Conservation (phyloP, 192 early-diverging fungal species). For the Lobosporangium transversale region DNA sequence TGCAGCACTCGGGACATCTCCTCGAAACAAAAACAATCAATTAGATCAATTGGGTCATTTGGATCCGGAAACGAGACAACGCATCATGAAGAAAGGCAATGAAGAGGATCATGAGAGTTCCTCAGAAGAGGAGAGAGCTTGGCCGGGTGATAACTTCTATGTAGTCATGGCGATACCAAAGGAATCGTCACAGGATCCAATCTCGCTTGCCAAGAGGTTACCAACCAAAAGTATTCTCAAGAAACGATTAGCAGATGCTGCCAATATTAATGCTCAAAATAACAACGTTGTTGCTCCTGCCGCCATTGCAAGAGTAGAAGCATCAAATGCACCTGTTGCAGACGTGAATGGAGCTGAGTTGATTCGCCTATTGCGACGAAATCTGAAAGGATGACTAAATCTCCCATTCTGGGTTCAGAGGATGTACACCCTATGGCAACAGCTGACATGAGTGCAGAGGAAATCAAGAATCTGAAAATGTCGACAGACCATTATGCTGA, state of each 20-base stretch:
- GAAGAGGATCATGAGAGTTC: too few species aligned
- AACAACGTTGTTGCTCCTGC: background rate
- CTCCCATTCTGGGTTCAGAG: constrained; percentile 1
- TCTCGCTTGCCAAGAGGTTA: background rate
- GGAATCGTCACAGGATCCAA: constrained; percentile 7
- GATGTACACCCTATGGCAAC: constrained; percentile 27
- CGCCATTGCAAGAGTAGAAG: background rate
- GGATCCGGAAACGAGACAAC: background rate
- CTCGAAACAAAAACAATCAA: too few species aligned
- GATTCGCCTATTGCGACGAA: too few species aligned
- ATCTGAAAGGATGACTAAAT: too few species aligned
- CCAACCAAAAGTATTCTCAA: constrained; percentile 42
- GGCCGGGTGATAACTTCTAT: background rate
- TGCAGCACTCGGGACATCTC: constrained; percentile 2
- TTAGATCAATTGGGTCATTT: too few species aligned
- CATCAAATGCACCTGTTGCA: too few species aligned
- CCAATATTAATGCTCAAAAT: background rate
- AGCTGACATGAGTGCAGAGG: background rate
- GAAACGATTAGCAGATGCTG: constrained; percentile 2
- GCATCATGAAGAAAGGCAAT: too few species aligned
- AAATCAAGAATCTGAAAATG: background rate
- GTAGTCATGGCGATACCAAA: constrained; percentile 13
- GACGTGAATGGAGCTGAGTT: too few species aligned
- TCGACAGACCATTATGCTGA: constrained; percentile 20
- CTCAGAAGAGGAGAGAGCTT: background rate